Evolutionary conservation across 352 stramenopile genomes (phyloP).

Genomic region (Pythium phragmiticola): DNA sequence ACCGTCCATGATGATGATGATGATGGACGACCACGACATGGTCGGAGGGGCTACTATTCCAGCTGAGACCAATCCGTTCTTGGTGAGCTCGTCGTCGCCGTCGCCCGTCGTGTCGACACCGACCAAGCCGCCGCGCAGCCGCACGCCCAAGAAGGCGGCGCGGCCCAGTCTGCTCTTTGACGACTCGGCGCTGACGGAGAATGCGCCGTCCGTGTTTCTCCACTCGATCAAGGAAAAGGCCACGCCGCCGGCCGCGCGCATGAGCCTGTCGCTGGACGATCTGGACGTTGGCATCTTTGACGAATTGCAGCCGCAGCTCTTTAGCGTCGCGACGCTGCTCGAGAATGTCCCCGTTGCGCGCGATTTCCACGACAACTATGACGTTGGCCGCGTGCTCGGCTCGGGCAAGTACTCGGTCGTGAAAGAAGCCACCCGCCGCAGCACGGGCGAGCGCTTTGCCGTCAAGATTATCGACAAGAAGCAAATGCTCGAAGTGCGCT

Average conservation of each 20-base stretch:
- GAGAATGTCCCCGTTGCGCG: slow-evolving; percentile 57
- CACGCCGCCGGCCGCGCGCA: slow-evolving; percentile 45
- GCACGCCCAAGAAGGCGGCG: slow-evolving; percentile 21
- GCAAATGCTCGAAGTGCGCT: slow-evolving; percentile 77
- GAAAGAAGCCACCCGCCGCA: slow-evolving; percentile 50
- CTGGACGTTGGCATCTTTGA: slow-evolving; percentile 41
- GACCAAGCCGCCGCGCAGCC: slow-evolving; percentile 17
- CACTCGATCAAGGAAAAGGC: slow-evolving; percentile 69
- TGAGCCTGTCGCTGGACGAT: slow-evolving; percentile 63
- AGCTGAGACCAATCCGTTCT: slow-evolving; percentile 38
- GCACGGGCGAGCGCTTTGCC: slow-evolving; percentile 39
- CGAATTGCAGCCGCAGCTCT: slow-evolving; percentile 45
- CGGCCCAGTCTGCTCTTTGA: slow-evolving; percentile 66
- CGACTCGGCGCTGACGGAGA: slow-evolving; percentile 45
- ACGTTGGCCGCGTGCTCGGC: slow-evolving; percentile 51
- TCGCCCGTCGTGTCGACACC: slow-evolving; percentile 2
- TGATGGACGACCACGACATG: slow-evolving; percentile 18
- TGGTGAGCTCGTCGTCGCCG: slow-evolving; percentile 8
- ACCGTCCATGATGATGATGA: slow-evolving; percentile 22
- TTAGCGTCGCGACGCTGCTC: slow-evolving; percentile 64
- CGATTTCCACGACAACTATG: slow-evolving; percentile 63
- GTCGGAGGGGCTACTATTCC: too few relatives aligned
- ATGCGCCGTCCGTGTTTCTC: slow-evolving; percentile 45
- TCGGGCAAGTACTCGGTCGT: slow-evolving; percentile 82
- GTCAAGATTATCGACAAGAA: slow-evolving; percentile 87